Evolutionary conservation across 495 filamentous ascomycete genomes (phyloP), one percentile per base, ranked within the genome.

Genomic region (Penicillium simplicissimum): DNA sequence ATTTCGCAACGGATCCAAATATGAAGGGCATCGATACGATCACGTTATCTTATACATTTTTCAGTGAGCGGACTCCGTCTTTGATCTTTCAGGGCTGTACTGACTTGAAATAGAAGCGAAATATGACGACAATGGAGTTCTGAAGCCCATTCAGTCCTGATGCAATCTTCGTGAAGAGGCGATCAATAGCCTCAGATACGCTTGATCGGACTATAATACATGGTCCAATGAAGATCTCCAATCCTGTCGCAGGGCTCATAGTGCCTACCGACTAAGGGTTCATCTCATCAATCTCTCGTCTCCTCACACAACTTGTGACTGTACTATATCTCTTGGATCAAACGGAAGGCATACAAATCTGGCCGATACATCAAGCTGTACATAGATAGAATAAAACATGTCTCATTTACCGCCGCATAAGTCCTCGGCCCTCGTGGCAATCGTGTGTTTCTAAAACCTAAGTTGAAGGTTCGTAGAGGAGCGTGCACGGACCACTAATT

Each of bases 41-140:
- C 53, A 98, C 95, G 51, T 75, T 99, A 71, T 93, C 86, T 61
- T 99, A 99, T 80, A 99, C 96, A 0, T 99, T 99, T 68, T 99
- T 99, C 68, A 99, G 93, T 97, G 78, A 85, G 92, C 80, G 35
- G 15, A 19, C 28, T 9, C 3, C 38, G 19, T 9, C 28, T 17
- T 52, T 14, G 17, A 52, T 34, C 23, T 23, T 35, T 35, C 2
- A 17, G 5, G 31, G 37, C 60, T 58, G n/a, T 36, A 66, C 63
- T 69, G 76, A 61, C 73, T 38, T 33, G 33, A n/a, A 67, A 48
- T 69, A 95, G 91, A 95, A 79, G 91, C 91, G 43, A 88, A 85
- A 73, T 96, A 95, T 70, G 90, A 94, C 73, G 84, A 93, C 65
- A 93, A 93, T 67, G 91, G 91, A n/a, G 73, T 82, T 52, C 58